These are phyloP conservation scores for Trichosporon inkin DNA, from an alignment of 1,284 basidiomycete species.

Conservation along the genomic window DNA sequence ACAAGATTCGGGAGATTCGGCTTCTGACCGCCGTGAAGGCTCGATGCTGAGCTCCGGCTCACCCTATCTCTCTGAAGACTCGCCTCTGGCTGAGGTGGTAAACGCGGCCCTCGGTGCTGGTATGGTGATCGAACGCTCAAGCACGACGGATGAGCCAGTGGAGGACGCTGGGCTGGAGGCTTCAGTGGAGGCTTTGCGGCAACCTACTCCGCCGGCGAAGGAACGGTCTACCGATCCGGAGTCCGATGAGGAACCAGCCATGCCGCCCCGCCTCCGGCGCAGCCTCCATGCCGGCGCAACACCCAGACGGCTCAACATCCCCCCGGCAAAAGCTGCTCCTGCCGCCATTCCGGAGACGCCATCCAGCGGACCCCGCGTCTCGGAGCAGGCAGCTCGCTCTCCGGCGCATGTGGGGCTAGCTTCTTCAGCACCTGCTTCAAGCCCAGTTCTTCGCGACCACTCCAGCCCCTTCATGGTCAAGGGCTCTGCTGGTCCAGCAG, in stretches of 20 bases:
- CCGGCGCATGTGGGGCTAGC: not conserved
- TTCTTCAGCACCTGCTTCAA: not conserved
- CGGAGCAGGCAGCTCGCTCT: not conserved
- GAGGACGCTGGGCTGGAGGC: not conserved
- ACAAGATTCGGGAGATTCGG: not conserved
- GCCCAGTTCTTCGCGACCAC: not conserved
- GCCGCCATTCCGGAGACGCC: not conserved
- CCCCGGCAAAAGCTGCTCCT: not conserved
- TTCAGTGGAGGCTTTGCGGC: not conserved
- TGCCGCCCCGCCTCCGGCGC: not conserved
- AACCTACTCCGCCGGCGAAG: not conserved
- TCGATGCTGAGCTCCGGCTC: not conserved
- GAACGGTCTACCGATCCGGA: not conserved
- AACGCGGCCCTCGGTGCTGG: conserved; percentile 12
- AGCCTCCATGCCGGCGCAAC: not conserved
- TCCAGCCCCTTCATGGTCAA: conserved; percentile 1
- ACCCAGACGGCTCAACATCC: not conserved
- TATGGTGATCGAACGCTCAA: conserved; percentile 10
- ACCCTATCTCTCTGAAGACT: not conserved
- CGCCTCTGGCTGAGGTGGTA: conserved; percentile 11
- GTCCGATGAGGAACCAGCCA: not conserved
- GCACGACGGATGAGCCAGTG: not conserved
- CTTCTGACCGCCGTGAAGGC: not conserved
- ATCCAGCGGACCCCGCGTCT: not conserved
- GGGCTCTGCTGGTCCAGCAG: not conserved